Percentiles rank a stretch among this genome's conserved stretches.
Evolutionary conservation across 306 rosid genomes (phyloP).

Genomic region (Quercus glauca): DNA sequence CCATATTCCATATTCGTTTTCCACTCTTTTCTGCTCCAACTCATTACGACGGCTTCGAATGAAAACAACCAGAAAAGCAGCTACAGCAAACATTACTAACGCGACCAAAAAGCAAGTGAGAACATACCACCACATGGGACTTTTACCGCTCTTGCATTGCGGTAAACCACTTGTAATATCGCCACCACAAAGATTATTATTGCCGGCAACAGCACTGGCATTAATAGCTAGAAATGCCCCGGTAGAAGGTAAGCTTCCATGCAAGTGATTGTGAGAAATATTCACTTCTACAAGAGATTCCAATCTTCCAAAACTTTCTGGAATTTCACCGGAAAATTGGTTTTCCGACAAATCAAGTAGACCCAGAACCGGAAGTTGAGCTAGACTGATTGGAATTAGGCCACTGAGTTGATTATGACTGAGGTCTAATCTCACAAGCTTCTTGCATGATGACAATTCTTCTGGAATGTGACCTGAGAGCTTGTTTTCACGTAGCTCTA

Average conservation of each 20-base stretch:
- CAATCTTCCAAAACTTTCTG: conserved; percentile 42
- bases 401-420: conserved; percentile 62
- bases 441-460: conserved; percentile 48
- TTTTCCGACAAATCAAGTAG: conserved; percentile 74
- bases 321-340: conserved; percentile 71
- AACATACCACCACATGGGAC: conserved; percentile 41
- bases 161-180: conserved; percentile 49
- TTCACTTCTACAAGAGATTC: conserved; percentile 79
- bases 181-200: conserved; percentile 50
- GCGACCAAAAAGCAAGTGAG: conserved; percentile 36
- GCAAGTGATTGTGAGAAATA: conserved; percentile 70
- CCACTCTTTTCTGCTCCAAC: conserved; percentile 41
- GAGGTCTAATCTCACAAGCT: conserved; percentile 70
- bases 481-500: conserved; percentile 62
- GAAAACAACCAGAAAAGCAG: conserved; percentile 18
- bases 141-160: conserved; percentile 40
- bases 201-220: conserved; percentile 67
- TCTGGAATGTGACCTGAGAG: conserved; percentile 58
- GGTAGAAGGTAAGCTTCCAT: conserved; percentile 67
- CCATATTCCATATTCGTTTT: conserved; percentile 63
- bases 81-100: conserved; percentile 23
- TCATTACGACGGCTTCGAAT: conserved; percentile 35
- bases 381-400: conserved; percentile 45
- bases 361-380: conserved; percentile 71
- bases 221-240: conserved; percentile 74